These are phyloP conservation scores for Chalciporus pseudorubinellus DNA, from an alignment of 768 basidiomycete species.

Conservation along the genomic window DNA sequence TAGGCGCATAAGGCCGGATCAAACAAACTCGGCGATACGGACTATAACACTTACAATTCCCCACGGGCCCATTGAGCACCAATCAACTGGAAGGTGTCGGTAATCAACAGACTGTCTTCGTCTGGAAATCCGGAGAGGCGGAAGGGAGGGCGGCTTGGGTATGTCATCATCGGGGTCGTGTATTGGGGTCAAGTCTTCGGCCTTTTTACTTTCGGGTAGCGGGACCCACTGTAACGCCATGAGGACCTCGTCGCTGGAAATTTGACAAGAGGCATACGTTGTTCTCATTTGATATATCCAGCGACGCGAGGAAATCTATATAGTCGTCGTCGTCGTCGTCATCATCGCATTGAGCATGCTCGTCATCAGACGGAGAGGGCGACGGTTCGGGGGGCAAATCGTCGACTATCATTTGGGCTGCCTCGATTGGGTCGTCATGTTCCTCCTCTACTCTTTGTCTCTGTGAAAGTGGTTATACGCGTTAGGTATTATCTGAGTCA, in stretches of 20 bases:
- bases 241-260: background rate
- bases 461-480: slow-evolving; percentile 7
- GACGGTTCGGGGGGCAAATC: slow-evolving; percentile 2
- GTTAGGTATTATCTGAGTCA: background rate
- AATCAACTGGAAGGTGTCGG: slow-evolving; percentile 18
- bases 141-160: background rate
- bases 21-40: background rate
- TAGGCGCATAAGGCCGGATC: background rate
- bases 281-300: slow-evolving; percentile 31
- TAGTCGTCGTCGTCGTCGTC: slow-evolving; percentile 24
- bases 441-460: slow-evolving; percentile 16
- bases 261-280: slow-evolving; percentile 16
- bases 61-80: slow-evolving; percentile 16
- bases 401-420: slow-evolving; percentile 6
- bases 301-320: slow-evolving; percentile 21
- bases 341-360: background rate
- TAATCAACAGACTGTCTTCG: slow-evolving; percentile 19
- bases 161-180: background rate
- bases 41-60: slow-evolving; percentile 16
- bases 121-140: slow-evolving; percentile 13
- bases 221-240: slow-evolving; percentile 25
- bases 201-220: slow-evolving; percentile 27
- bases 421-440: background rate
- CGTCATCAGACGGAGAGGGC: background rate
- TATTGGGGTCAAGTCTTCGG: slow-evolving; percentile 30